A percentile compares a stretch with the other conserved stretches of the same genome.
phyloP scores from a whole-genome alignment of 805 yeast species.

The Candida endomychidarum region DNA sequence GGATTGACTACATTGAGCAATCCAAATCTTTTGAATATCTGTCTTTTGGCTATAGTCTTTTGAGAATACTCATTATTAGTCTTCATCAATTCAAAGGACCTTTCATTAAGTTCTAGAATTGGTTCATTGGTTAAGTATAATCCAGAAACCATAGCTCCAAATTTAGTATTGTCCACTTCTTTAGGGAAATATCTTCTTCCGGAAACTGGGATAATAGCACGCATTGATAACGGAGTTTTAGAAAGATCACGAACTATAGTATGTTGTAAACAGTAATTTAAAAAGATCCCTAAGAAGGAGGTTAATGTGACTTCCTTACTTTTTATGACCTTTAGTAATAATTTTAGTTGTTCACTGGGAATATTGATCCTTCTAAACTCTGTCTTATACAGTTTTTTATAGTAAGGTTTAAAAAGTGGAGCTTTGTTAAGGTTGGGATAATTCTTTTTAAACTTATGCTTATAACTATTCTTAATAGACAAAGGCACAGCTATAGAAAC shows the following conservation, averaged over 20 bases:
- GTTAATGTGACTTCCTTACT: conserved; percentile 12
- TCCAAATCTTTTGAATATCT: conserved; percentile 4
- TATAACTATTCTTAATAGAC: background rate
- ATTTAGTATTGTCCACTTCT: conserved; percentile 5
- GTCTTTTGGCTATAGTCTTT: background rate
- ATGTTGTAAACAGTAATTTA: conserved; percentile 12
- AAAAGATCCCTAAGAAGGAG: conserved; percentile 10
- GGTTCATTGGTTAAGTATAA: background rate
- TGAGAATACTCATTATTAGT: background rate
- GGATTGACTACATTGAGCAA: background rate
- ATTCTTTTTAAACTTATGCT: background rate
- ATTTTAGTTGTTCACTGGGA: background rate
- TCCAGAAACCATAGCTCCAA: conserved; percentile 2
- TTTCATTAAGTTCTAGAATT: background rate
- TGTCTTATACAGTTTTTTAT: background rate
- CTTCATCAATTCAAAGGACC: conserved; percentile 6
- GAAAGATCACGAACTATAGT: conserved; percentile 3
- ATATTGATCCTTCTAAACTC: conserved; percentile 3
- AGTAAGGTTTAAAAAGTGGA: conserved; percentile 6
- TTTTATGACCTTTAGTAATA: background rate
- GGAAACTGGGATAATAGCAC: conserved; percentile 3
- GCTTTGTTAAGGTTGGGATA: conserved; percentile 10
- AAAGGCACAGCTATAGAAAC: background rate
- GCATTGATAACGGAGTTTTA: background rate
- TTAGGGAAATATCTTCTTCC: conserved; percentile 14